Percentiles rank a stretch among this genome's conserved stretches.
Conservation (phyloP, 2,329 filamentous ascomycete species). For the Colletotrichum eleusines region DNA sequence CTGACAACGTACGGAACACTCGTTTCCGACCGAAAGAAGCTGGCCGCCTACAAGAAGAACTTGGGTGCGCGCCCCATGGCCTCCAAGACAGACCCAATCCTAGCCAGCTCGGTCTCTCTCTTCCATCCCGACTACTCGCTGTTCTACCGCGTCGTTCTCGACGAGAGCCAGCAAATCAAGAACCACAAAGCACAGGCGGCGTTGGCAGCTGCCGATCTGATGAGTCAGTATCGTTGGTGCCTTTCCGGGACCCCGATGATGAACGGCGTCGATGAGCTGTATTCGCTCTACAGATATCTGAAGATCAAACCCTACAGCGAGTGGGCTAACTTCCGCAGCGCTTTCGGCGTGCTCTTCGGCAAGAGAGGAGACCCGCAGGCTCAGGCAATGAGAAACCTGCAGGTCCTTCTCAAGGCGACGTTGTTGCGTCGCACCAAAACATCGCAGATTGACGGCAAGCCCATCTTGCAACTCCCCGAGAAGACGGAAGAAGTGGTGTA, state of each 20-base stretch:
- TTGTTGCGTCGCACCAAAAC: slow-evolving; percentile 87
- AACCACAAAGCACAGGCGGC: slow-evolving; percentile 74
- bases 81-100: slow-evolving; percentile 52
- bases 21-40: slow-evolving; percentile 73
- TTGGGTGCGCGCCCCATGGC: slow-evolving; percentile 55
- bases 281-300: slow-evolving; percentile 81
- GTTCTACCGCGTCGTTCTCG: slow-evolving; percentile 80
- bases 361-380: slow-evolving; percentile 62
- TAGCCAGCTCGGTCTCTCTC: slow-evolving; percentile 63
- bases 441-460: slow-evolving; percentile 82
- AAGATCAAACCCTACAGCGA: slow-evolving; percentile 80
- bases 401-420: slow-evolving; percentile 81
- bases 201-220: slow-evolving; percentile 60
- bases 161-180: slow-evolving; percentile 87
- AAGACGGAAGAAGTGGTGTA: slow-evolving; percentile 73
- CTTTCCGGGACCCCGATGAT: slow-evolving; percentile 90
- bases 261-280: slow-evolving; percentile 84
- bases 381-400: slow-evolving; percentile 78
- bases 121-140: slow-evolving; percentile 68
- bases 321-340: slow-evolving; percentile 69
- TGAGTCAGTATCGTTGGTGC: slow-evolving; percentile 75
- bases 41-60: slow-evolving; percentile 54
- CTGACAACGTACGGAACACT: slow-evolving; percentile 84
- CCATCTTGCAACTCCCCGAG: slow-evolving; percentile 76
- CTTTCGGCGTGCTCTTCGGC: slow-evolving; percentile 57